phyloP scores from a whole-genome alignment of 2,329 filamentous ascomycete genomes.

The Hypoxylon sp. region DNA sequence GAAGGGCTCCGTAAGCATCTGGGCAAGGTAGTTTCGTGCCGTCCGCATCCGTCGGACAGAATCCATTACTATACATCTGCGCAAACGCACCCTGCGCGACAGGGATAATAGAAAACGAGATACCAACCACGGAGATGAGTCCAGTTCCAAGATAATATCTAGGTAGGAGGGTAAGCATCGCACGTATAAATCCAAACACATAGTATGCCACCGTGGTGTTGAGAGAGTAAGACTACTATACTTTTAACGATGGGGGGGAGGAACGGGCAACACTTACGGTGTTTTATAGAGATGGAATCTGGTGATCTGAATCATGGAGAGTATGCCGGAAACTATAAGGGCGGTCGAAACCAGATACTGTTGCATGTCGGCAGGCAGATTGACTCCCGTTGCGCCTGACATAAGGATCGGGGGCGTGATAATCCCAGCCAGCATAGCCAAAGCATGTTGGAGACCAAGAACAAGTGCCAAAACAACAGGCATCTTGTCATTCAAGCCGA shows the following conservation, averaged over 20 bases:
- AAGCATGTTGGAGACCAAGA: constrained; percentile 83
- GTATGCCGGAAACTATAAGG: constrained; percentile 82
- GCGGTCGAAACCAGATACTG: constrained; percentile 86
- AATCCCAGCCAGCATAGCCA: constrained; percentile 82
- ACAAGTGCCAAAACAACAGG: constrained; percentile 81
- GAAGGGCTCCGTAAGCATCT: constrained; percentile 80
- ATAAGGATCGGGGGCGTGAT: constrained; percentile 86
- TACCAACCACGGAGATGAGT: constrained; percentile 83
- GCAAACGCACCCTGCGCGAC: constrained; percentile 78
- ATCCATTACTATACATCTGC: constrained; percentile 85
- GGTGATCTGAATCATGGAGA: constrained; percentile 83
- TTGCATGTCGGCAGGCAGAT: constrained; percentile 71
- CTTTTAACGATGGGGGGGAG: background rate
- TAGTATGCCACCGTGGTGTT: background rate
- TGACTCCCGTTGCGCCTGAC: constrained; percentile 71
- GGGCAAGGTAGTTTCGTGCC: constrained; percentile 81
- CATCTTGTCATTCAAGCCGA: constrained; percentile 85
- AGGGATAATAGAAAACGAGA: constrained; percentile 83
- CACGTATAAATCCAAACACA: background rate
- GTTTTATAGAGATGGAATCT: constrained; percentile 80
- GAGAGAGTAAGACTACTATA: background rate
- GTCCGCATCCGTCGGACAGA: constrained; percentile 70
- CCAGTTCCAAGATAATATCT: constrained; percentile 85
- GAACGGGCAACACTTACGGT: constrained; percentile 57
- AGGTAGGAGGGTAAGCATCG: constrained; percentile 13